These are phyloP conservation scores for Botrytis porri DNA, from an alignment of 2,329 filamentous ascomycete species.

Conservation along the genomic window DNA sequence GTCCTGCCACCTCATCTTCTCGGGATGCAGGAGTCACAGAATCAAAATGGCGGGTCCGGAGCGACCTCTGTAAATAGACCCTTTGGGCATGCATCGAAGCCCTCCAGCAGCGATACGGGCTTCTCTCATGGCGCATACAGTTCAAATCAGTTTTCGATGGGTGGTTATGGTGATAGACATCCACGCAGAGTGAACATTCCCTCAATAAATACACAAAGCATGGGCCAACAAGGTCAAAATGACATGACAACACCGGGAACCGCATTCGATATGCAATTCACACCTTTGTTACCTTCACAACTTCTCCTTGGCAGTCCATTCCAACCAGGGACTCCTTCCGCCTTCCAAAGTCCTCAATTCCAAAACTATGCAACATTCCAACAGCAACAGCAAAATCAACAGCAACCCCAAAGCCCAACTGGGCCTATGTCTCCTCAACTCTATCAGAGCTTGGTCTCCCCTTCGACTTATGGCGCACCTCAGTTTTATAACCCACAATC, in stretches of 20 bases:
- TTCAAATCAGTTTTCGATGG: constrained; percentile 69
- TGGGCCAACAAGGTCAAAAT: constrained; percentile 51
- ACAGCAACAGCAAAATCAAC: constrained; percentile 46
- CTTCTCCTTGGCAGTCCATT: constrained; percentile 94
- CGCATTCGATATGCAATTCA: constrained; percentile 97
- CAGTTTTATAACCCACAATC: constrained; percentile 86
- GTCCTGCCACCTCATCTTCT: constrained; percentile 80
- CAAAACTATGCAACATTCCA: constrained; percentile 78
- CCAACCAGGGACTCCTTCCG: constrained; percentile 87
- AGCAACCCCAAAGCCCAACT: constrained; percentile 67
- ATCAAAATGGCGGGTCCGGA: constrained; percentile 53
- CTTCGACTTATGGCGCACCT: constrained; percentile 75
- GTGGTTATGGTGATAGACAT: constrained; percentile 83
- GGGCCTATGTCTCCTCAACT: constrained; percentile 78
- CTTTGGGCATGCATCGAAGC: constrained; percentile 71
- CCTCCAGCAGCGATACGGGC: constrained; percentile 78
- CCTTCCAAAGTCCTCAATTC: constrained; percentile 89
- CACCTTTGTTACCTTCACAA: constrained; percentile 89
- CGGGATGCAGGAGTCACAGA: constrained; percentile 86
- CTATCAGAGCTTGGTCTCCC: constrained; percentile 82
- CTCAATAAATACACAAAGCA: constrained; percentile 81
- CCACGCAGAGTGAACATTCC: constrained; percentile 82
- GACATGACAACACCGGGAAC: constrained; percentile 86
- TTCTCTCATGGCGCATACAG: constrained; percentile 92
- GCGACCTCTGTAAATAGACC: constrained; percentile 58